Base-by-base conservation (phyloP, 1,284 basidiomycete species). In the Ustilago esculenta region DNA sequence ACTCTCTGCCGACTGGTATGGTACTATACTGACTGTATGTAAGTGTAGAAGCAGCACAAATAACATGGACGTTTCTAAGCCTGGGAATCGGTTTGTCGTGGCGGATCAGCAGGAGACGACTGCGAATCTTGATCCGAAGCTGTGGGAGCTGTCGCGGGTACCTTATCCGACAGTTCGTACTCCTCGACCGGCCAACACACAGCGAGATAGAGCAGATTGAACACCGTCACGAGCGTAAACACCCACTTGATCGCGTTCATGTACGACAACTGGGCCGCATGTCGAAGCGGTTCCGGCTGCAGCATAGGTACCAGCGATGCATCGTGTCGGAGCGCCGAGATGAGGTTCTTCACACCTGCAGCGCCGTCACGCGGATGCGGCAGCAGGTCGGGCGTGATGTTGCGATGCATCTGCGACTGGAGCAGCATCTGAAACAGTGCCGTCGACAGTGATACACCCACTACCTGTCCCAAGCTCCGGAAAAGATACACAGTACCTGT, bases 401-500 rank as follows among this genome's bases (percentile, higher is more conserved):
- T 86, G 34, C 85, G 82, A 17, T 84, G 84, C 29, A 94, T 84
- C 72, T 91, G 87, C 2, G 72, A 70, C 42, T 87, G 87, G 21
- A 94, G 85, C 32, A 85, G 84, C 10, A 86, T 86, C 76, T 94
- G 92, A 82, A 93, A 90, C 15, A 94, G 82, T 0, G 90, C 90
- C 0, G 91, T 89, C 1, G 90, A 87, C 15, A 90, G 82, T 1
- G 89, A 90, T 2, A 94, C 90, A 4, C 92, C 92, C 14, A 87
- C 86, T 5, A 93, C 91, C 85, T 93, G 91, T 17, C 90, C 91
- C 87, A 72, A 49, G 39, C 70, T 79, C 21, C 92, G 86, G 81
- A 91, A 90, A 20, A 93, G 83, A 73, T 92, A 90, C 23, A 86
- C 87, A 68, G 92, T 91, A 0, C 90, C 91, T 6, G 90, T 92